Conservation (phyloP, 2,329 filamentous ascomycete species). For the Aspergillus tanneri region DNA sequence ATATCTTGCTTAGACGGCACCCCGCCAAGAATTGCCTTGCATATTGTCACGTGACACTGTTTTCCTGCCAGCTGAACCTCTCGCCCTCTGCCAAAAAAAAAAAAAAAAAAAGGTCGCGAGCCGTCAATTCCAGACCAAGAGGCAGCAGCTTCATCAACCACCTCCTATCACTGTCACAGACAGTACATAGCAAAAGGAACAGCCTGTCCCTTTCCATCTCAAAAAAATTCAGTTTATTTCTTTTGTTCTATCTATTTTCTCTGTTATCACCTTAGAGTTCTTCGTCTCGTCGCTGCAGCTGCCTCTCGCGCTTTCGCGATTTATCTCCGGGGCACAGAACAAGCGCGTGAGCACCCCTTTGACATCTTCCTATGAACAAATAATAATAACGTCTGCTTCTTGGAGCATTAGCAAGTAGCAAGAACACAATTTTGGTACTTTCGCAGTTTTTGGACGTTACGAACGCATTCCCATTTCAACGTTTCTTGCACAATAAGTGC, state of each 20-base stretch:
- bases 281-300: constrained; percentile 2
- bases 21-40: constrained; percentile 17
- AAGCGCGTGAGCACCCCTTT: constrained; percentile 13
- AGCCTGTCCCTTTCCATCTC: constrained; percentile 1
- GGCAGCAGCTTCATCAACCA: constrained; percentile 13
- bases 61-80: constrained; percentile 17
- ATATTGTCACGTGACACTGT: constrained; percentile 20
- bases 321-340: constrained; percentile 9
- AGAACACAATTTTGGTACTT: neutral
- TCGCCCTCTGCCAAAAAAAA: constrained; percentile 11
- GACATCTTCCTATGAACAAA: neutral
- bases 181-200: constrained; percentile 17
- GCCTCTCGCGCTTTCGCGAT: constrained; percentile 21
- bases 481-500: too few species aligned
- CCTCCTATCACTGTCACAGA: constrained; percentile 9
- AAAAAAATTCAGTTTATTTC: constrained; percentile 1
- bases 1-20: constrained; percentile 1
- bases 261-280: neutral
- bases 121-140: constrained; percentile 12
- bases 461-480: constrained; percentile 3
- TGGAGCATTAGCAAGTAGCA: neutral
- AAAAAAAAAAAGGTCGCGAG: constrained; percentile 15
- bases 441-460: constrained; percentile 7
- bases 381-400: neutral
- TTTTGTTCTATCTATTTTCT: neutral